Evolutionary conservation across 2,329 filamentous ascomycete genomes (phyloP).

Genomic region (Periconia sp.): DNA sequence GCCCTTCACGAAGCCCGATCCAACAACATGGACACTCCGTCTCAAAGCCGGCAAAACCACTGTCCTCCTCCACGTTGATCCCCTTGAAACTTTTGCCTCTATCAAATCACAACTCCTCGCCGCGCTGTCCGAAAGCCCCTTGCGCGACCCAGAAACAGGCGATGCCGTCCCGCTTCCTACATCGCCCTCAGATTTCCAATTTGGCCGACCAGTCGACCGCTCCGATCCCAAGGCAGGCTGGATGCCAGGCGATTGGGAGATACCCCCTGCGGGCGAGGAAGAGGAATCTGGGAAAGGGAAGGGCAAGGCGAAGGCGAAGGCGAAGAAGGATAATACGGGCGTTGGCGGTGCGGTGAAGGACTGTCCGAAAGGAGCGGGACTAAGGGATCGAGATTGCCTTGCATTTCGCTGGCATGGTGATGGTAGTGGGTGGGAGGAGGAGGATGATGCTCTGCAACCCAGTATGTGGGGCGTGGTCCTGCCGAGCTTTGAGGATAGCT

Average conservation of each 20-base stretch:
- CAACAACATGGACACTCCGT: conserved; percentile 46
- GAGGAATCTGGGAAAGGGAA: conserved; percentile 26
- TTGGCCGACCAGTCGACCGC: conserved; percentile 46
- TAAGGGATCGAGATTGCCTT: conserved; percentile 39
- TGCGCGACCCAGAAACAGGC: conserved; percentile 32
- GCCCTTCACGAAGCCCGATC: conserved; percentile 20
- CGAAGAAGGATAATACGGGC: conserved; percentile 6
- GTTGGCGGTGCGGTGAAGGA: conserved; percentile 15
- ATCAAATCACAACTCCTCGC: conserved; percentile 47
- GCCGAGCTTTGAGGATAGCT: conserved; percentile 41
- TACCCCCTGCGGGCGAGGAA: conserved; percentile 23
- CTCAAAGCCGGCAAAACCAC: conserved; percentile 52
- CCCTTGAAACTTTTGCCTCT: conserved; percentile 42
- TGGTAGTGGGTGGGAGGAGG: conserved; percentile 19
- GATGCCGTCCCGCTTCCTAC: conserved; percentile 42
- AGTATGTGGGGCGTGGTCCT: conserved; percentile 39
- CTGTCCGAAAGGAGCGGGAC: conserved; percentile 38
- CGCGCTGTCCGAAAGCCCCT: conserved; percentile 44
- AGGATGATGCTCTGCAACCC: conserved; percentile 12
- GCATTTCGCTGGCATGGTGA: conserved; percentile 41
- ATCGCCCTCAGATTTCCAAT: conserved; percentile 41
- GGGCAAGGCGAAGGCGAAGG: conserved; percentile 46
- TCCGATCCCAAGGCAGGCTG: conserved; percentile 47
- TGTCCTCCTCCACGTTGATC: conserved; percentile 50
- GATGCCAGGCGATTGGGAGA: conserved; percentile 38